Conservation (phyloP, 805 yeast genomes). For the Teunomyces panamensis region DNA sequence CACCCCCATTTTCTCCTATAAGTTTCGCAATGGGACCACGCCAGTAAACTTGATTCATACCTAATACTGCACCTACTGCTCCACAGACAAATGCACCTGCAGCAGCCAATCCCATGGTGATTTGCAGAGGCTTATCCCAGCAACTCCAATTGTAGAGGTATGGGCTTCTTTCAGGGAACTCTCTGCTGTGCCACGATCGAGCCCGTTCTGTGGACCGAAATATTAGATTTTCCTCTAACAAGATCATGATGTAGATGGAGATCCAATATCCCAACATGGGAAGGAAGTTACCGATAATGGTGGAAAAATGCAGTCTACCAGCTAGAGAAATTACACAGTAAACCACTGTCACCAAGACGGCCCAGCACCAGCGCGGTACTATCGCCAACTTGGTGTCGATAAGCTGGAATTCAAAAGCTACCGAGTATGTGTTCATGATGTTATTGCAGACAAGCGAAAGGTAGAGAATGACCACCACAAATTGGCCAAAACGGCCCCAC, state of each 20-base stretch:
- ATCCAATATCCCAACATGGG: conserved; percentile 95
- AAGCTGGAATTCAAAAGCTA: conserved; percentile 75
- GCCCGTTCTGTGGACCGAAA: conserved; percentile 44
- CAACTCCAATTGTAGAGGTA: conserved; percentile 27
- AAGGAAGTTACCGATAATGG: conserved; percentile 73
- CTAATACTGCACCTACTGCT: conserved; percentile 19
- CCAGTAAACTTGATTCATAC: conserved; percentile 21
- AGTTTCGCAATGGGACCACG: conserved; percentile 15
- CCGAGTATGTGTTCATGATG: conserved; percentile 75
- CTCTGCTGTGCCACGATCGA: conserved; percentile 2
- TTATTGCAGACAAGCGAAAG: conserved; percentile 79
- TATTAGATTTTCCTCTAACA: conserved; percentile 68
- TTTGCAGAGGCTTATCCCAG: conserved; percentile 26
- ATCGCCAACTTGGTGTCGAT: conserved; percentile 51
- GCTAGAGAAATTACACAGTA: conserved; percentile 71
- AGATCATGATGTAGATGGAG: conserved; percentile 69
- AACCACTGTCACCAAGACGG: conserved; percentile 57
- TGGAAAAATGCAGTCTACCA: conserved; percentile 70
- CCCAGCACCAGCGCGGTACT: conserved; percentile 78
- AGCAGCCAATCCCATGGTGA: conserved; percentile 19
- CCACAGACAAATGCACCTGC: conserved; percentile 13
- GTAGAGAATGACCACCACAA: conserved; percentile 65
- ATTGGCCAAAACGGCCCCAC: conserved; percentile 81
- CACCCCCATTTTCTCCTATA: conserved; percentile 17
- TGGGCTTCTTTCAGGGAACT: not conserved